These are phyloP conservation scores for Nidularia sp. DNA, from an alignment of 768 basidiomycete species.

Conservation along the genomic window DNA sequence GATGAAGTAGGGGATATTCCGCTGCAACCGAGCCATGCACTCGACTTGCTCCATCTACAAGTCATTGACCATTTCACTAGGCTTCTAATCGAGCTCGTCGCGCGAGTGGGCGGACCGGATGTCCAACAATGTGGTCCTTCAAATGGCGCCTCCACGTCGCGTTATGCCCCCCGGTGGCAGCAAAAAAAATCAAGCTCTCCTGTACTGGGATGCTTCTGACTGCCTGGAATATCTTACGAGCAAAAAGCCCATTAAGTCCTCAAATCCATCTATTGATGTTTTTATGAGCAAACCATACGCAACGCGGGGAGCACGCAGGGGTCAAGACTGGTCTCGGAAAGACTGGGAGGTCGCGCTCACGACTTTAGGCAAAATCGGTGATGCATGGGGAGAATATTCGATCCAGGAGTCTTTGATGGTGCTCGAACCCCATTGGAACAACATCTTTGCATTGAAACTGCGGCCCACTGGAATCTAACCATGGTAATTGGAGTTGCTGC, in stretches of 20 bases:
- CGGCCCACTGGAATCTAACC: constrained; percentile 25
- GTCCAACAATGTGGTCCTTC: too few relatives aligned
- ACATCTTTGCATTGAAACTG: constrained; percentile 44
- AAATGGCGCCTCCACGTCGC: constrained; percentile 39
- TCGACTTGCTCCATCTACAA: constrained; percentile 64
- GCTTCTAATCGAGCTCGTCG: constrained; percentile 55
- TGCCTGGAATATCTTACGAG: constrained; percentile 53
- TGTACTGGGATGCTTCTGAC: constrained; percentile 50
- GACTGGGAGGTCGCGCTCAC: constrained; percentile 60
- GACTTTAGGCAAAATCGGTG: constrained; percentile 43
- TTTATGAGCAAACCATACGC: constrained; percentile 49
- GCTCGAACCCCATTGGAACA: constrained; percentile 42
- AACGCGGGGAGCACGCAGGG: constrained; percentile 52
- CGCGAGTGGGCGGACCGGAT: constrained; percentile 46
- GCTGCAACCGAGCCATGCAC: constrained; percentile 47
- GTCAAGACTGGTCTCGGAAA: constrained; percentile 68
- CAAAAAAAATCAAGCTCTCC: constrained; percentile 32
- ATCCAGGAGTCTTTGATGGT: constrained; percentile 45
- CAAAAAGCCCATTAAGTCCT: constrained; percentile 25
- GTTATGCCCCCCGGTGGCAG: constrained; percentile 53
- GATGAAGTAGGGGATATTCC: constrained; percentile 38
- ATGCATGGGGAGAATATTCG: constrained; percentile 47
- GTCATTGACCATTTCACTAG: constrained; percentile 67
- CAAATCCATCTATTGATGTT: constrained; percentile 42
- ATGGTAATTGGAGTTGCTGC: not conserved